Evolutionary conservation across 2,329 filamentous ascomycete species (phyloP).

Genomic region (Aquanectria penicillioides): DNA sequence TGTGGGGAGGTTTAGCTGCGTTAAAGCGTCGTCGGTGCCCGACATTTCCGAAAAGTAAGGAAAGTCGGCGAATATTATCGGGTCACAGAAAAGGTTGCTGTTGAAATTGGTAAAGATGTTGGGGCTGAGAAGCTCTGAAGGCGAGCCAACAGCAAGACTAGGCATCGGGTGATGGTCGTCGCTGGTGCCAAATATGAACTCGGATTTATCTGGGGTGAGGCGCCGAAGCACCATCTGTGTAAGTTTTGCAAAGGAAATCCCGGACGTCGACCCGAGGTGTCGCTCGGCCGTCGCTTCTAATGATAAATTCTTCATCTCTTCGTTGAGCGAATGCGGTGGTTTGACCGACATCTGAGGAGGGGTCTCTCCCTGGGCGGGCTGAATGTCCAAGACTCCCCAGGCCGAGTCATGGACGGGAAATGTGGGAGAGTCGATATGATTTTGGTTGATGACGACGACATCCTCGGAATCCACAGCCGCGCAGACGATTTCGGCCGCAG

Average conservation of each 20-base stretch:
- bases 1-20: conserved; percentile 24
- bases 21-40: conserved; percentile 32
- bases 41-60: conserved; percentile 41
- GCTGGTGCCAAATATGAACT: conserved; percentile 50
- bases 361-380: too few species aligned
- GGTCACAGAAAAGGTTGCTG: conserved; percentile 39
- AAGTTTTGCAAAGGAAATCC: conserved; percentile 55
- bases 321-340: conserved; percentile 38
- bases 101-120: conserved; percentile 36
- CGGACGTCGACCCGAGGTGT: conserved; percentile 55
- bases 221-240: conserved; percentile 54
- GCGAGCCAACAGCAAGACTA: conserved; percentile 31
- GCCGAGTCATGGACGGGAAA: too few species aligned
- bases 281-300: conserved; percentile 56
- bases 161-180: conserved; percentile 14
- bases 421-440: not conserved
- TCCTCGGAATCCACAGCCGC: not conserved
- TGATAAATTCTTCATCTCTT: conserved; percentile 51
- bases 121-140: conserved; percentile 37
- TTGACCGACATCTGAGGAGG: not conserved
- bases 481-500: not conserved
- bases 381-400: too few species aligned
- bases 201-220: conserved; percentile 53
- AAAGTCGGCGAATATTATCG: conserved; percentile 44
- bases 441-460: not conserved